A percentile compares a stretch with the other conserved stretches of the same genome.
Evolutionary conservation across 2,329 filamentous ascomycete species (phyloP).

Genomic region (Ciborinia camelliae): DNA sequence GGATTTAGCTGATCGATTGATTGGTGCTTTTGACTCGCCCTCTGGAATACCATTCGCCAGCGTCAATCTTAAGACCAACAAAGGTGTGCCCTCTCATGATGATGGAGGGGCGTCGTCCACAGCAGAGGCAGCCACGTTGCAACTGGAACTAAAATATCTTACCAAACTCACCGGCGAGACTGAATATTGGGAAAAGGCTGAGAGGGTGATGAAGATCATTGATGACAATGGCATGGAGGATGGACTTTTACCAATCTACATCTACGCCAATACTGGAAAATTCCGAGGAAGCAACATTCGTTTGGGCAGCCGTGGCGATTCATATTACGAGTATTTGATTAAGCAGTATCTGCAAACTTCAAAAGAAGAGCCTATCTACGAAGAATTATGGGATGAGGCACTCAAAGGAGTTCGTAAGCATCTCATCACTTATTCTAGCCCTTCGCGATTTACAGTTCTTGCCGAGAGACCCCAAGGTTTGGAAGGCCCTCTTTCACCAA

Average conservation of each 20-base stretch:
- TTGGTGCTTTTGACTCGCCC: constrained; percentile 81
- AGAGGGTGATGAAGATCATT: constrained; percentile 87
- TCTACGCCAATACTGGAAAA: constrained; percentile 72
- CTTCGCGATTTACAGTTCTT: constrained; percentile 80
- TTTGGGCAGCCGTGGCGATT: constrained; percentile 89
- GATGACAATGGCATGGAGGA: constrained; percentile 77
- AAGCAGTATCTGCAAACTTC: constrained; percentile 97
- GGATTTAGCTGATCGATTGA: constrained; percentile 81
- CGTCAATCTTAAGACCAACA: constrained; percentile 75
- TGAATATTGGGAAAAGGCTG: constrained; percentile 86
- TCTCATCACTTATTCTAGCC: constrained; percentile 81
- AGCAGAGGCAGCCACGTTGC: constrained; percentile 85
- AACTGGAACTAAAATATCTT: constrained; percentile 96
- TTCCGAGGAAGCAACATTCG: constrained; percentile 86
- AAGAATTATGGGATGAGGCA: constrained; percentile 89
- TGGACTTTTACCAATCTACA: constrained; percentile 87
- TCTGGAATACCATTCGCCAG: constrained; percentile 89
- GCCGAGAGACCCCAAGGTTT: constrained; percentile 80
- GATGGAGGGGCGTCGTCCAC: constrained; percentile 89
- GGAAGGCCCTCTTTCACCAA: constrained; percentile 63
- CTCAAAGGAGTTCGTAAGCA: constrained; percentile 85
- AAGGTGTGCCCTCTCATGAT: constrained; percentile 76
- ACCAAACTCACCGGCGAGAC: constrained; percentile 91
- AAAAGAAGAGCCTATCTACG: constrained; percentile 78
- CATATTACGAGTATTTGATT: constrained; percentile 98